Evolutionary conservation across 805 yeast genomes (phyloP).

Genomic region (Candida silvicultrix): DNA sequence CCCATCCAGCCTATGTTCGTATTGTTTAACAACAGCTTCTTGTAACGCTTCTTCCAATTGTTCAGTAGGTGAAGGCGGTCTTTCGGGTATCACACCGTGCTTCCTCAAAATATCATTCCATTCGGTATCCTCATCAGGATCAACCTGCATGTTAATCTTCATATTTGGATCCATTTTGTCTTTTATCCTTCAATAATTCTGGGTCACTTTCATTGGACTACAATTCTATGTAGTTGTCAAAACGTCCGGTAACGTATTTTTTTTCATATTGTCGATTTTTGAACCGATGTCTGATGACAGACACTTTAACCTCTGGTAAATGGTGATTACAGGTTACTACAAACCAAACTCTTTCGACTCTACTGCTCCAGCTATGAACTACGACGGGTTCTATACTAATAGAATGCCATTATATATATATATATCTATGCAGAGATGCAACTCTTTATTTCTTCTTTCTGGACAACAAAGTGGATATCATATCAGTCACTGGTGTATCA

Average conservation of each 20-base stretch:
- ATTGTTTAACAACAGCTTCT: constrained; percentile 73
- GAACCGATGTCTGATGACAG: background rate
- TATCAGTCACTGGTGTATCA: constrained; percentile 1
- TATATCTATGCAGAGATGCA: background rate
- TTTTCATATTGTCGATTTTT: background rate
- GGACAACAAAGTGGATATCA: background rate
- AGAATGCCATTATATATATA: background rate
- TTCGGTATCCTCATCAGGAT: constrained; percentile 95
- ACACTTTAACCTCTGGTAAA: too few relatives aligned
- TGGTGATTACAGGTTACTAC: background rate
- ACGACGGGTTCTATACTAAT: too few relatives aligned
- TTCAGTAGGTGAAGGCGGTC: constrained; percentile 82
- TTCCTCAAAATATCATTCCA: constrained; percentile 95
- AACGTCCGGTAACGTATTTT: background rate
- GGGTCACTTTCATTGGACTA: too few relatives aligned
- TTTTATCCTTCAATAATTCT: too few relatives aligned
- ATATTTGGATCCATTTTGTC: constrained; percentile 35
- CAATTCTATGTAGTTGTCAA: too few relatives aligned
- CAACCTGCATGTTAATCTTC: constrained; percentile 77
- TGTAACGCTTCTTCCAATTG: constrained; percentile 84
- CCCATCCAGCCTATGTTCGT: constrained; percentile 75
- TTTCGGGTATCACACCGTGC: constrained; percentile 89
- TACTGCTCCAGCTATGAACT: too few relatives aligned
- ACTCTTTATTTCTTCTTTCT: constrained; percentile 1
- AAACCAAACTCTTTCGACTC: too few relatives aligned